These are phyloP conservation scores for Ceratocystis papillata DNA, from an alignment of 2,329 filamentous ascomycete genomes.

Conservation along the genomic window DNA sequence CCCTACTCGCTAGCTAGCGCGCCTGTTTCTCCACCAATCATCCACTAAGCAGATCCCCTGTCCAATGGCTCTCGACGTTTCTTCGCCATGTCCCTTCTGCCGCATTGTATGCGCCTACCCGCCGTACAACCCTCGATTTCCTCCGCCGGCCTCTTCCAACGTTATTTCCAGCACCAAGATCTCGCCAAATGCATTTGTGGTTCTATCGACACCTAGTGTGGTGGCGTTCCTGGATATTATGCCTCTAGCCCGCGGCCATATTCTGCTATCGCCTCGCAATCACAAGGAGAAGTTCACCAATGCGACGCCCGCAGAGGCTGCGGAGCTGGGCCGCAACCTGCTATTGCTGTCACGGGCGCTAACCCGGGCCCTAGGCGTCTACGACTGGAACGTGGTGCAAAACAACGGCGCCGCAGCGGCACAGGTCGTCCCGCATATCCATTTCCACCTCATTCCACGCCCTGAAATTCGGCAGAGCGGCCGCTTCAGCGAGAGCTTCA, in stretches of 20 bases:
- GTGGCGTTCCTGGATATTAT: conserved; percentile 90
- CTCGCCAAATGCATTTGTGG: conserved; percentile 46
- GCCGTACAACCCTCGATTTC: conserved; percentile 37
- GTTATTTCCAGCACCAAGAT: conserved; percentile 31
- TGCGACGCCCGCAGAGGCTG: conserved; percentile 43
- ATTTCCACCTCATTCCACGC: conserved; percentile 87
- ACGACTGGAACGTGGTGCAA: conserved; percentile 93
- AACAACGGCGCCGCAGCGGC: conserved; percentile 86
- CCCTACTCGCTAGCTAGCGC: no score
- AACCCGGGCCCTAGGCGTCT: conserved; percentile 55
- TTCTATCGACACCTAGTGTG: conserved; percentile 66
- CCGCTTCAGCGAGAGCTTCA: conserved; percentile 54
- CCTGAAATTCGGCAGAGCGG: conserved; percentile 53
- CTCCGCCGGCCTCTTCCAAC: conserved; percentile 32
- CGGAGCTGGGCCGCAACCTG: conserved; percentile 56
- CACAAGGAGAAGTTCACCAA: conserved; percentile 73
- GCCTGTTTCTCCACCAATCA: background rate
- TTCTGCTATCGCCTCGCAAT: conserved; percentile 66
- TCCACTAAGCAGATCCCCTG: background rate
- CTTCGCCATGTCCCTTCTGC: conserved; percentile 49
- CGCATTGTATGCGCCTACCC: conserved; percentile 42
- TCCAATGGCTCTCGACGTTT: background rate
- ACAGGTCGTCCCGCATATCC: conserved; percentile 85
- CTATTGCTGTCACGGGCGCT: conserved; percentile 64
- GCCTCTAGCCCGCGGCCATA: conserved; percentile 71